Percentiles rank a stretch among this genome's conserved stretches.
Conservation (phyloP, 345 rosid genomes). For the Gossypium australe region DNA sequence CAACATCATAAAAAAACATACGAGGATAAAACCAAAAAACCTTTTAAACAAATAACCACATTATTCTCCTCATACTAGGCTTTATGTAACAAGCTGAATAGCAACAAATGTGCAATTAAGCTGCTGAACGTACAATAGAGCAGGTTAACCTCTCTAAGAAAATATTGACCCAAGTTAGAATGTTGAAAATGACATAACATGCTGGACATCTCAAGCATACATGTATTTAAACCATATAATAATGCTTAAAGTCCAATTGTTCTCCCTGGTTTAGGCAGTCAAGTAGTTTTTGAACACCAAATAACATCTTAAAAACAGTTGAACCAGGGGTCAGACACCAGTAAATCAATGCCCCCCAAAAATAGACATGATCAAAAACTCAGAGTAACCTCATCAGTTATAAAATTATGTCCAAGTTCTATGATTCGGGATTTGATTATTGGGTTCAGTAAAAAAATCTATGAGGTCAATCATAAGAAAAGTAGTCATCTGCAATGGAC, state of each 20-base stretch:
- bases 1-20: neutral
- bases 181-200: neutral
- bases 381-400: neutral
- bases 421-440: neutral
- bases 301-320: neutral
- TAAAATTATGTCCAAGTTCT: neutral
- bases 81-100: neutral
- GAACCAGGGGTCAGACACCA: neutral
- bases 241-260: neutral
- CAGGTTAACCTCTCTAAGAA: neutral
- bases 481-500: neutral
- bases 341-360: neutral
- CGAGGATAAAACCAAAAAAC: neutral
- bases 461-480: neutral
- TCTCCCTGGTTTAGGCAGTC: neutral
- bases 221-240: neutral
- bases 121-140: neutral
- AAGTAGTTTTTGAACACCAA: neutral
- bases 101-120: neutral
- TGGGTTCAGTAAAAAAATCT: neutral
- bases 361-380: neutral
- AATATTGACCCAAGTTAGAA: neutral
- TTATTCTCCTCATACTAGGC: too few relatives aligned
- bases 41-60: neutral
- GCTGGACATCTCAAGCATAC: neutral